phyloP scores from a whole-genome alignment of 148 eudicot species.

The Selenicereus undatus region DNA sequence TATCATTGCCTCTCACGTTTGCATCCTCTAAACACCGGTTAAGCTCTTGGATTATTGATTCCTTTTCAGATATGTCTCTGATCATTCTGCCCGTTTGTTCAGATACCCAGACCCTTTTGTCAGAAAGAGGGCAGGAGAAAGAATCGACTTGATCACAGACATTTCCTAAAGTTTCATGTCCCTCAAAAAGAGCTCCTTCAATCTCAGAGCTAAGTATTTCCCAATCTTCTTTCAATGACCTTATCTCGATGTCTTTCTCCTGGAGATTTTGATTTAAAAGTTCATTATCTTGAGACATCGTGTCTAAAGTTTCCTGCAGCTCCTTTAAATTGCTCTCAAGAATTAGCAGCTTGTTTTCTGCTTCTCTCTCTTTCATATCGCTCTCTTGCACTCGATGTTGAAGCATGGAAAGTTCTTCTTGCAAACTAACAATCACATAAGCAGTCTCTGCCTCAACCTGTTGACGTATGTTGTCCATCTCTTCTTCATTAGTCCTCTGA shows the following conservation, averaged over 20 bases:
- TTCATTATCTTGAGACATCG: slow-evolving; percentile 43
- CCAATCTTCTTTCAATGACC: slow-evolving; percentile 47
- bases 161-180: slow-evolving; percentile 59
- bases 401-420: slow-evolving; percentile 78
- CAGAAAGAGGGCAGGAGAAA: slow-evolving; percentile 39
- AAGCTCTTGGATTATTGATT: slow-evolving; percentile 53
- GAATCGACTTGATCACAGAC: slow-evolving; percentile 52
- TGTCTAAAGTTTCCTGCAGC: slow-evolving; percentile 36
- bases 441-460: slow-evolving; percentile 99
- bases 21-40: slow-evolving; percentile 66
- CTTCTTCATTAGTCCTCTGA: slow-evolving; percentile 64
- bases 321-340: slow-evolving; percentile 42
- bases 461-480: slow-evolving; percentile 73
- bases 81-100: slow-evolving; percentile 59
- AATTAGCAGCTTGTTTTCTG: slow-evolving; percentile 36
- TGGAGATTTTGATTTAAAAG: slow-evolving; percentile 37
- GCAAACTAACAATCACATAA: slow-evolving; percentile 88
- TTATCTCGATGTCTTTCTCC: slow-evolving; percentile 50
- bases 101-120: slow-evolving; percentile 39
- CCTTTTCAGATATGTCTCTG: slow-evolving; percentile 60
- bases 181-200: slow-evolving; percentile 59
- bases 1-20: slow-evolving; percentile 43
- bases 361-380: slow-evolving; percentile 50
- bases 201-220: slow-evolving; percentile 47
- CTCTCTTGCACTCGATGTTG: slow-evolving; percentile 69